A percentile compares a stretch with the other conserved stretches of the same genome.
Evolutionary conservation across 1,284 basidiomycete genomes (phyloP).

Genomic region (Melampsora abietis-canadensis): DNA sequence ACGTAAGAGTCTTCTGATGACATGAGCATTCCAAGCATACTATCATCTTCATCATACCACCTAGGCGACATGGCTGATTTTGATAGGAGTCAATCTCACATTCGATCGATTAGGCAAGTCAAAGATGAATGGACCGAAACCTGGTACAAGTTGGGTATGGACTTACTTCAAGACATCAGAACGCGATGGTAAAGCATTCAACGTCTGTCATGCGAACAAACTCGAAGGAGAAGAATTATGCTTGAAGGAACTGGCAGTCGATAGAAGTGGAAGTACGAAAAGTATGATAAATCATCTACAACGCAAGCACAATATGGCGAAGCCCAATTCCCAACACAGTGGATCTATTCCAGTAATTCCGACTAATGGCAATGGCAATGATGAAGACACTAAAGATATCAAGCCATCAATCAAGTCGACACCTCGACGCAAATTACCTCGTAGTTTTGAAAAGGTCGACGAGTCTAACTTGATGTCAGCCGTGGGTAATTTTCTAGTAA

Average conservation of each 20-base stretch:
- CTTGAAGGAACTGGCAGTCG: not conserved
- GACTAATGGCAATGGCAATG: not conserved
- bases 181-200: constrained; percentile 2
- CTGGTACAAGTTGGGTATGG: constrained; percentile 7
- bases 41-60: too few relatives aligned
- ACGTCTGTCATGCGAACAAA: constrained; percentile 5
- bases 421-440: not conserved
- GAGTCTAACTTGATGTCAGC: not conserved
- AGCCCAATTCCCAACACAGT: not conserved
- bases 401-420: not conserved
- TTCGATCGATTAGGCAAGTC: not conserved
- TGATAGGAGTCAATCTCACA: not conserved
- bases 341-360: not conserved
- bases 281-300: constrained; percentile 5
- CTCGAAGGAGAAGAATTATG: not conserved
- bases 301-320: not conserved
- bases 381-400: not conserved
- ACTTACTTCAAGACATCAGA: constrained; percentile 1
- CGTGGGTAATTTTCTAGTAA: not conserved
- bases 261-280: constrained; percentile 7
- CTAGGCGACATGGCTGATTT: too few relatives aligned
- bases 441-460: not conserved
- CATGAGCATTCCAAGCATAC: too few relatives aligned
- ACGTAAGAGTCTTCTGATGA: too few relatives aligned
- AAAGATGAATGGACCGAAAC: not conserved